Base-by-base conservation (phyloP, 2,329 filamentous ascomycete species). In the Capronia epimyces region DNA sequence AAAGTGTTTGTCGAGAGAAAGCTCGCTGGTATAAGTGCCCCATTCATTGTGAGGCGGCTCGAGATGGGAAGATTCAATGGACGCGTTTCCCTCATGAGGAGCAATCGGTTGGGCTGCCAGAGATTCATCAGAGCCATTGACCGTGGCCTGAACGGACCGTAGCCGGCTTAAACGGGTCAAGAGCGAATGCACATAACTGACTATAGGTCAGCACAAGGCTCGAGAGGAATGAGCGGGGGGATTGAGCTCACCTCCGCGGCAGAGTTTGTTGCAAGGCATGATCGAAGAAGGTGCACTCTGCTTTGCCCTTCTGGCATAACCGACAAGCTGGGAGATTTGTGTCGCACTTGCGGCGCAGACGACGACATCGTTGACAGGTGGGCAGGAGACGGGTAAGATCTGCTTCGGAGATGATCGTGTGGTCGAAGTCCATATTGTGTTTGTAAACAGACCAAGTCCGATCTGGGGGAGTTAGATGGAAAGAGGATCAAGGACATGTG, bases 211-310 rank as follows among this genome's bases (percentile, higher is more conserved):
- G 46, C 16, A 27, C 36, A 18, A 13, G 18, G 29, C 25, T 22
- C n/a, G 6, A 13, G n/a, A 34, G 10, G 9, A 40, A 42, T 25
- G 18, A 16, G 21, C 7, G 9, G 9, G 20, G 10, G 9, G 7
- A 13, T 24, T 42, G n/a, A n/a, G 50, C 58, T 52, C 50, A 62
- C 57, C 56, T 58, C 53, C 61, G 57, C 13, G 61, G 61, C 18
- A 62, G 50, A 36, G 57, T 60, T 43, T 62, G 57, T 41, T 62
- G 59, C 22, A 62, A 44, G 16, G 62, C 60, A 58, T 63, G 62
- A 32, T 63, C 62, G 46, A 61, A 63, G 40, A 63, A 62, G 25
- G 60, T 62, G 40, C 62, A 63, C 31, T 63, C 62, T 24, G 58
- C 62, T 34, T 62, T 62, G n/a, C 61, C 62, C 40, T 63, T 63